Base-by-base conservation (phyloP, 2,329 filamentous ascomycete genomes). In the Penicillium sp. region DNA sequence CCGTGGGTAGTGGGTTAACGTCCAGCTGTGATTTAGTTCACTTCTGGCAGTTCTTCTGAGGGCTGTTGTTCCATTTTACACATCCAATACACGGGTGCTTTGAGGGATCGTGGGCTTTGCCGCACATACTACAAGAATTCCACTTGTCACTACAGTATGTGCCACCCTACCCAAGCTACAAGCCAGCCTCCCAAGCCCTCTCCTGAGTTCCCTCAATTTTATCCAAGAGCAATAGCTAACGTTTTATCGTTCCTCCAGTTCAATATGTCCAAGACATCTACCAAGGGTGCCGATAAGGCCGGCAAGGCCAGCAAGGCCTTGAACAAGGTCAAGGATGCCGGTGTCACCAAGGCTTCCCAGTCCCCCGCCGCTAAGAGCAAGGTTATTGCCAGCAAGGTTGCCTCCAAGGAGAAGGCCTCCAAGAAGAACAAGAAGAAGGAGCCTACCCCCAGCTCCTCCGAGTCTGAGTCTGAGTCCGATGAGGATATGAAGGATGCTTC, bases 271-370 rank as follows among this genome's bases (percentile, higher is more conserved):
- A 79, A 79, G 71, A 72, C 53, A 35, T 55, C 52, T 35, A 43
- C 74, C 53, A 78, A 79, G 70, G 65, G 70, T 68, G 70, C 64
- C 48, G 68, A 76, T 56, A 76, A 78, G 66, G 48, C 26, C 48
- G 6, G 4, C 42, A 62, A 71, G 58, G 68, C 64, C 58, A 70
- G 72, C 68, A 78, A 78, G 71, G 65, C 72, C 63, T 57, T 79
- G 62, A 72, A 65, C 69, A 79, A 79, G 70, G 78, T 78, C 66
- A 80, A 80, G 72, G 72, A 74, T 61, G 71, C 72, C 57, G 76
- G 72, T 59, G 72, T 80, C 54, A 71, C 72, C 62, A 80, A 80
- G 71, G 63, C 74, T 42, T 69, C 77, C 51, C 68, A 77, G 67
- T 74, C 71, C 55, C 68, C 72, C 34, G 77, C 78, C 66, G 62